Percentiles rank a stretch among this genome's conserved stretches.
Evolutionary conservation across 2,329 filamentous ascomycete genomes (phyloP).

Genomic region (Pyrenophora seminiperda): DNA sequence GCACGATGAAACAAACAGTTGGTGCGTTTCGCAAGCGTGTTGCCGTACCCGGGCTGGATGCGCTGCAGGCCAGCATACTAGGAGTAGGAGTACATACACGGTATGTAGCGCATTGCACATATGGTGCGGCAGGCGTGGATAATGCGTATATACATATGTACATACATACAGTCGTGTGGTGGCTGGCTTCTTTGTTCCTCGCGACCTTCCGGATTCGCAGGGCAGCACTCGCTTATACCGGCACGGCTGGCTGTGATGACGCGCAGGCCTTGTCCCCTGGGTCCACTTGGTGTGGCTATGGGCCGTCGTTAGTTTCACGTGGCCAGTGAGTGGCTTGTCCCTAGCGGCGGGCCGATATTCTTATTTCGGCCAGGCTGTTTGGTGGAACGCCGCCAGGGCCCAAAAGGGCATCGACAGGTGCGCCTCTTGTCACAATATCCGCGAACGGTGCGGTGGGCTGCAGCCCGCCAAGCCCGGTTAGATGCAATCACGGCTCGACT

Average conservation of each 20-base stretch:
- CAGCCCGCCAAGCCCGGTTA: constrained; percentile 16
- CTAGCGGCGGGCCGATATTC: constrained; percentile 33
- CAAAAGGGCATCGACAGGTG: constrained; percentile 28
- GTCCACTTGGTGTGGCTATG: constrained; percentile 28
- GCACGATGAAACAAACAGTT: constrained; percentile 14
- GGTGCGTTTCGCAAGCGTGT: constrained; percentile 25
- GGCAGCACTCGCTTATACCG: constrained; percentile 31
- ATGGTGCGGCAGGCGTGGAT: no score
- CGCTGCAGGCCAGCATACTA: constrained; percentile 1
- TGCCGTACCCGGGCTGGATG: constrained; percentile 12
- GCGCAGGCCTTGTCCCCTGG: constrained; percentile 38
- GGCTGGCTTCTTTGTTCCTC: not conserved
- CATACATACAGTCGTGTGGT: no score
- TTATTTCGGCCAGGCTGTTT: constrained; percentile 30
- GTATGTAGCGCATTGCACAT: not conserved
- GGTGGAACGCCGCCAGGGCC: constrained; percentile 26
- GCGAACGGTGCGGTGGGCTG: constrained; percentile 20
- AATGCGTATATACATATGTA: no score
- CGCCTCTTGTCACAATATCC: constrained; percentile 25
- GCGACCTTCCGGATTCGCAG: constrained; percentile 13
- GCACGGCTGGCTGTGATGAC: constrained; percentile 36
- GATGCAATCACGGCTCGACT: constrained; percentile 20
- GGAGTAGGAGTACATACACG: no score
- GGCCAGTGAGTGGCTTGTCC: constrained; percentile 34
- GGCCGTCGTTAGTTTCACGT: constrained; percentile 37